Evolutionary conservation across 805 yeast genomes (phyloP), one percentile per base, ranked within the genome.

Genomic region (Ascoidea rubescens): DNA sequence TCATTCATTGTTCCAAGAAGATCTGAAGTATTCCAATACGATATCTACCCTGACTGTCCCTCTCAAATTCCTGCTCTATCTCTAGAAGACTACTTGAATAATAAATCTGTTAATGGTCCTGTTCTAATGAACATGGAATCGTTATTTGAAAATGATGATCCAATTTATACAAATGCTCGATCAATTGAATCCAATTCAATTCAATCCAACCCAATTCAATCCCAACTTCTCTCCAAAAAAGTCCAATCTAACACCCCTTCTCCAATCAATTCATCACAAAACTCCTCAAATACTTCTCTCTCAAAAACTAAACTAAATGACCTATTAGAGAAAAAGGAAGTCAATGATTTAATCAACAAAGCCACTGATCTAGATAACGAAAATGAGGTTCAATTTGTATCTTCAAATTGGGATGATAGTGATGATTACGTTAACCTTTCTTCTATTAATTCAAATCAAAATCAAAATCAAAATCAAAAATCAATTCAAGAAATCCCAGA

Each of bases 1-100:
- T 86, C 96, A 4, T 93, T 91, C 65, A 78, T 80, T 59, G 96
- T 91, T 53, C 99, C 99, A 58, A 80, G 98, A 73, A 84, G 89
- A 65, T 78, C 96, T 4, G 98, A 93, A 62, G 80, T 82, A 60
- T 91, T 93, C 73, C 96, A 93, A 67, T 84, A 77, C 47, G 98
- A 90, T 60, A 87, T 93, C 50, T 93, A 83, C 64, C 96, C 97
- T 4, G 95, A 86, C 67, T 86, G 91, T 31, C 93, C 95, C 31
- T 80, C 96, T 4, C 75, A 72, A 46, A 74, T 78, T 60, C 82
- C 97, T 4, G 95, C 97, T 0, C 65, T 88, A 53, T 64, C 82
- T 14, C 87, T 96, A 1, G 78, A 71, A 1, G 96, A 89, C 58
- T 93, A 88, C 84, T 74, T 81, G 53, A 67, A 67, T 21, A 98